Base-by-base conservation (phyloP, 306 rosid genomes). In the Rosa multiflora region DNA sequence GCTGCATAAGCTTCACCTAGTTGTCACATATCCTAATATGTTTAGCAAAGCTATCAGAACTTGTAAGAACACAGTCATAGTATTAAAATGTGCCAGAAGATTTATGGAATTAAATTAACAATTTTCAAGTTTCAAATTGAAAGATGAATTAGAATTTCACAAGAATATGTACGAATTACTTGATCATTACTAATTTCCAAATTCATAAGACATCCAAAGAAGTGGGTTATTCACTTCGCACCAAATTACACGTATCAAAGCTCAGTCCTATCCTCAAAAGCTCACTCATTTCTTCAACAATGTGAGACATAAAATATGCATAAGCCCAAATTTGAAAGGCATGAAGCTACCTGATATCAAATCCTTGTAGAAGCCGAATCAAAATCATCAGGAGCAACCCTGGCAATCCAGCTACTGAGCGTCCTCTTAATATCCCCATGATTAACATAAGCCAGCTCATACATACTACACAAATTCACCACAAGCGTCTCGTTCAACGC, bases 341-440 rank as follows among this genome's bases (percentile, higher is more conserved):
- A 40, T 14, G 17, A 72, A 82, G 80, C 78, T 76, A 94, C 91
- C 94, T 89, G 71, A 51, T 14, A 51, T 72, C 89, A 94, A 21
- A 86, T 87, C 40, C 99, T 90, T 26, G 93, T 94, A 77, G 93
- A 88, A 0, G 97, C 47, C 9, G 97, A 82, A 87, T 94, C 97
- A 35, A 94, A 94, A 61, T 94, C 99, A 82, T 92, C 99, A 10
- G 99, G 99, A 23, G 97, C 99, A 81, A 94, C 97, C 67, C 97
- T 90, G 48, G 93, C 89, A 76, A 94, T 92, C 99, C 99, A 94
- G 87, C 79, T 94, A 82, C 89, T 94, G 59, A 94, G 93, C 6
- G 97, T 94, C 83, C 89, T 86, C 90, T 94, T 94, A 72, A 87
- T 75, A 78, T 94, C 37, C 67, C 97, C 89, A 80, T 94, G 99